These are phyloP conservation scores for Harrya chromipes DNA, from an alignment of 768 basidiomycete genomes.

Conservation along the genomic window DNA sequence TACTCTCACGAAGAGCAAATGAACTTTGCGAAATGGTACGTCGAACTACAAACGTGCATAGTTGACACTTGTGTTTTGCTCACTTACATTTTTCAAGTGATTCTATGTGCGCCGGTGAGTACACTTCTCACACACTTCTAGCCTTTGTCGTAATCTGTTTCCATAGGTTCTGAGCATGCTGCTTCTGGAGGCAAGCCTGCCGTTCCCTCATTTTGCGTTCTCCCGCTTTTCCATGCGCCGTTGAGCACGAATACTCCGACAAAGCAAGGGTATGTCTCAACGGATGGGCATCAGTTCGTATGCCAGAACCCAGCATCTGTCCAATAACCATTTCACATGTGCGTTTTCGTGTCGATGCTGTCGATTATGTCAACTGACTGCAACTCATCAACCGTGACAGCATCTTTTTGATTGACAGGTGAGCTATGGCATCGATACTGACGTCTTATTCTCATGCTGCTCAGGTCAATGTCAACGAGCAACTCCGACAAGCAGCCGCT, in stretches of 20 bases:
- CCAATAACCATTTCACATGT: conserved; percentile 60
- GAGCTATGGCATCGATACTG: neutral
- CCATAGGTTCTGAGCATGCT: conserved; percentile 49
- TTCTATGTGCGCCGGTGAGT: conserved; percentile 47
- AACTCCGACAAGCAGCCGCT: conserved; percentile 40
- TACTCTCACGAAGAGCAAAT: conserved; percentile 54
- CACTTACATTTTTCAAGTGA: conserved; percentile 35
- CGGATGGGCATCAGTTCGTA: conserved; percentile 52
- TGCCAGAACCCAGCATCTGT: conserved; percentile 49
- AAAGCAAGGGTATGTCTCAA: conserved; percentile 46
- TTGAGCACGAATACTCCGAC: conserved; percentile 18
- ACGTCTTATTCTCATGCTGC: neutral
- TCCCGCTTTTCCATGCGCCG: conserved; percentile 52
- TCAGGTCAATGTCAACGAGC: conserved; percentile 52
- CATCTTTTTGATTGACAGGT: conserved; percentile 22
- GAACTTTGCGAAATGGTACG: conserved; percentile 52
- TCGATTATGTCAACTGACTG: no score
- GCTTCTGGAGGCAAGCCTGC: conserved; percentile 35
- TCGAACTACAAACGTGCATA: neutral
- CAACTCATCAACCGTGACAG: no score
- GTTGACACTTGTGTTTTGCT: neutral
- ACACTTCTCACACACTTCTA: neutral
- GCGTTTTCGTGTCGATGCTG: conserved; percentile 20
- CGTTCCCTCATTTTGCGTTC: conserved; percentile 50
- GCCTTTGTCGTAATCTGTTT: neutral